Evolutionary conservation across 2,329 filamentous ascomycete genomes (phyloP), one percentile per base, ranked within the genome.

Genomic region (Ilyonectria robusta): DNA sequence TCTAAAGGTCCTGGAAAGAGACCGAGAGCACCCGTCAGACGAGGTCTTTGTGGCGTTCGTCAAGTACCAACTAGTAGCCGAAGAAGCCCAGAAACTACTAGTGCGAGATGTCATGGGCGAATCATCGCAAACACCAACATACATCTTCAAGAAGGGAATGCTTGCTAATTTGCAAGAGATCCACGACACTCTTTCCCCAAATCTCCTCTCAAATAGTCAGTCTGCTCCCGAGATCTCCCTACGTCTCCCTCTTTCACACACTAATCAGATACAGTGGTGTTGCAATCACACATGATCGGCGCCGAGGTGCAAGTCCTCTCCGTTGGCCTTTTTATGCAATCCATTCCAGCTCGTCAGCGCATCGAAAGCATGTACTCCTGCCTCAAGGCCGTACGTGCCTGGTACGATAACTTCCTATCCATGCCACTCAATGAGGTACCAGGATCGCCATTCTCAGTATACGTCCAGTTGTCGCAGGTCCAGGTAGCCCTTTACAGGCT

Each of bases 11-110:
- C 78, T 92, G 0, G 78, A 81, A 5, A 78, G 82, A 17, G 78
- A 82, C 1, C 81, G 81, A 8, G 85, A 89, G 62, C 81, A 80
- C 26, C 78, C 83, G 0, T 82, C 82, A 2, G 89, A 92, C 72
- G 79, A 81, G 31, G 70, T 87, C 2, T 79, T 91, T 1, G 75
- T 72, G 3, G 59, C 77, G 1, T 71, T 81, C 11, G 62, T 81
- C 23, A 79, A 75, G 29, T 73, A 83, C 11, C 83, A 85, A 63
- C 78, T 81, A 11, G 72, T 85, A 10, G 70, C 76, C 42, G 82
- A 85, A n/a, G 80, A 81, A 58, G 78, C 78, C 4, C 77, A 79
- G 46, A 76, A 75, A 54, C 68, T 80, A 0, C 61, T 80, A 1
- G 69, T 78, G 31, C 67, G 70, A 42, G 79, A 81, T 47, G 72